Conservation (phyloP, 805 yeast species). For the Candida ascalaphidarum region DNA sequence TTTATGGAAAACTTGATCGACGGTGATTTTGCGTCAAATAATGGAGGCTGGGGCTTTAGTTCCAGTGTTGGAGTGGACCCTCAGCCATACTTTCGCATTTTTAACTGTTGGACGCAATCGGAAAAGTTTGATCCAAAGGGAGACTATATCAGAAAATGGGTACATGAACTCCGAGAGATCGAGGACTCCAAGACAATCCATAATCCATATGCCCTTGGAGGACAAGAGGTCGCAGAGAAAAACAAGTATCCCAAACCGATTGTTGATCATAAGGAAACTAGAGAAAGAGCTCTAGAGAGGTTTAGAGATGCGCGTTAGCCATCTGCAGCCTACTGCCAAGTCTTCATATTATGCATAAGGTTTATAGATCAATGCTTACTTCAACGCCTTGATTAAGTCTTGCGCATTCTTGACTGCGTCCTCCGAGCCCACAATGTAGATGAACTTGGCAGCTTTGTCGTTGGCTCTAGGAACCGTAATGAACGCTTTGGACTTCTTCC, state of each 20-base stretch:
- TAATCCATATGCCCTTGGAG: slow-evolving; percentile 21
- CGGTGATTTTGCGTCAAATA: slow-evolving; percentile 45
- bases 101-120: slow-evolving; percentile 44
- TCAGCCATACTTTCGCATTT: slow-evolving; percentile 49
- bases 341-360: too few relatives aligned
- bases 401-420: slow-evolving; percentile 36
- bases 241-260: slow-evolving; percentile 37
- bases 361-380: too few relatives aligned
- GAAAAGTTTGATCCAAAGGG: slow-evolving; percentile 42
- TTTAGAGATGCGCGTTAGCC: slow-evolving; percentile 22
- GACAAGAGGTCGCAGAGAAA: slow-evolving; percentile 15
- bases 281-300: slow-evolving; percentile 34
- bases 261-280: slow-evolving; percentile 30
- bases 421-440: slow-evolving; percentile 53
- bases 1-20: slow-evolving; percentile 42
- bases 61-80: slow-evolving; percentile 46
- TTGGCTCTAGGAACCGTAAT: slow-evolving; percentile 55
- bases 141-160: slow-evolving; percentile 38
- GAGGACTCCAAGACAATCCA: slow-evolving; percentile 19
- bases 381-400: too few relatives aligned
- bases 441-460: slow-evolving; percentile 44
- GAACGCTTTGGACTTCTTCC: slow-evolving; percentile 48
- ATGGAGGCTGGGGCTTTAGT: slow-evolving; percentile 53
- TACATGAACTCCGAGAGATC: slow-evolving; percentile 34
- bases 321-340: too few relatives aligned